Evolutionary conservation across 352 stramenopile genomes (phyloP), one percentile per base, ranked within the genome.

Genomic region (Peronospora belbahrii): DNA sequence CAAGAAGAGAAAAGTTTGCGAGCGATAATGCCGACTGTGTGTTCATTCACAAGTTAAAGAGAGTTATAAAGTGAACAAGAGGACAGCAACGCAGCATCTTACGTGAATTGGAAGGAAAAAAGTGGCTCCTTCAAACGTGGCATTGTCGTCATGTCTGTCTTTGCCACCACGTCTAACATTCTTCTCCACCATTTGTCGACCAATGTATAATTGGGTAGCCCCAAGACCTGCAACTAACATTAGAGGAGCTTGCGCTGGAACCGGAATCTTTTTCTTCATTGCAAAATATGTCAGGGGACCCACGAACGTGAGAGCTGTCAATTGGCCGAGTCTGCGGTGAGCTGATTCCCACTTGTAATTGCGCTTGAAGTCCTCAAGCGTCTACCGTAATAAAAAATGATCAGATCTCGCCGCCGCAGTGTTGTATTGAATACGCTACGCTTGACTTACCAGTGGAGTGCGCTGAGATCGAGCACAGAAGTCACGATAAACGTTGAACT

Each of bases 391-490:
- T 10, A 52, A 5, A 52, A 5, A 6, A 7, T n/a, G 22, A 7
- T 56, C 25, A 48, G 42, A 19, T 6, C 1, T n/a, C n/a, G n/a
- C n/a, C n/a, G n/a, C n/a, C n/a, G n/a, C n/a, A n/a, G n/a, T n/a
- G n/a, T n/a, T n/a, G n/a, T n/a, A n/a, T n/a, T n/a, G n/a, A n/a
- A 5, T n/a, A 10, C 6, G 8, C 23, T 14, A n/a, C 13, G 1
- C 6, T 50, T 18, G 22, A 36, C 36, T 20, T 48, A 89, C 66
- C 69, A 85, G 83, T 5, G 66, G 60, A n/a, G 65, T 70, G 17
- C 88, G 88, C 63, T 98, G 90, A 52, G 97, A 83, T 52, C 75
- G 97, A 53, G 97, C 74, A n/a, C 92, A 92, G 62, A 95, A 98
- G 33, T 88, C 68, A 44, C 95, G 94, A 70, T 99, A 99, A 19